Evolutionary conservation across 805 yeast genomes (phyloP), one percentile per base, ranked within the genome.

Genomic region (Kregervanrija pseudodelftensis): DNA sequence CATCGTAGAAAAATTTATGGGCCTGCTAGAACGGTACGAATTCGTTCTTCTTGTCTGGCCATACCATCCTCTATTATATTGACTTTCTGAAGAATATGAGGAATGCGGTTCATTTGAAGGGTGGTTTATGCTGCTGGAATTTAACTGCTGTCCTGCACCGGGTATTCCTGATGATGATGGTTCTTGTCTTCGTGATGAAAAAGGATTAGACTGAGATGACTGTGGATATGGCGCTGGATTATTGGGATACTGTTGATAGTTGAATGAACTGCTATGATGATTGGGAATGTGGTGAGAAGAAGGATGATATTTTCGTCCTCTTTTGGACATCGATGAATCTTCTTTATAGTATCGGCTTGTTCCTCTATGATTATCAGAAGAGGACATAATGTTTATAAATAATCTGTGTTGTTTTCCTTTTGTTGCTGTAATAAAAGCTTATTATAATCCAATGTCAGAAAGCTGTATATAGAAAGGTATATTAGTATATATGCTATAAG

Each of bases 101-200:
- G 28, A 14, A 10, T 16, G 30, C 7, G n/a, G 31, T 31, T 36
- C 39, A 17, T 10, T 30, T 9, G 37, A 15, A 8, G 31, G 13
- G 4, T 13, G 36, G 11, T 33, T 33, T 33, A 13, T 12, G 35
- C 14, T 22, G 7, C 28, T 7, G 28, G 28, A 22, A 22, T 22
- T 22, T 2, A 7, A 22, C 28, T 22, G 28, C 8, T 22, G 28
- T 7, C 28, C 28, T 8, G 8, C 28, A 7, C 8, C 7, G 39
- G 43, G 35, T 34, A 33, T 33, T 30, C 35, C 10, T 32, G 41
- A 30, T 9, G 49, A 11, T 33, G 45, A 22, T 33, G 45, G 49
- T 1, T 53, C 56, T 33, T 50, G 60, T 39, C 61, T 49, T 41
- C 60, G 47, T n/a, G 65, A 57, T 3, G 65, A 58, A 36, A 61